phyloP scores from a whole-genome alignment of 139 green algal genomes.

The Diplosphaera chodatii region DNA sequence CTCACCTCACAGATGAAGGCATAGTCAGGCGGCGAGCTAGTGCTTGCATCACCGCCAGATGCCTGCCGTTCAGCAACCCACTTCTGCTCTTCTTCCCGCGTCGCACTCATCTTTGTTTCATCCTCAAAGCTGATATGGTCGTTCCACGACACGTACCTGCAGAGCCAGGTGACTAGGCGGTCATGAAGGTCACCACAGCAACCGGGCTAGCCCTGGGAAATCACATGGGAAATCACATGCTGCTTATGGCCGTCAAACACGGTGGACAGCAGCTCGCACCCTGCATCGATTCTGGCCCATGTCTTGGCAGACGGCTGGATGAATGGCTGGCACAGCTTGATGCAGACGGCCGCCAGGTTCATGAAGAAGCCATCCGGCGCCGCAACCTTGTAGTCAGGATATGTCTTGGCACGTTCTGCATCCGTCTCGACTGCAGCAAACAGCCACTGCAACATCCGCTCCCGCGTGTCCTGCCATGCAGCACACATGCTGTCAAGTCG shows the following conservation, averaged over 20 bases:
- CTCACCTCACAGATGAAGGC: conserved; percentile 90
- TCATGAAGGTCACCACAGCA: no score
- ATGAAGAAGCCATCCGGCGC: conserved; percentile 74
- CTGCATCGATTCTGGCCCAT: conserved; percentile 43
- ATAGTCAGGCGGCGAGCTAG: conserved; percentile 30
- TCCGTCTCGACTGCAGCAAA: conserved; percentile 62
- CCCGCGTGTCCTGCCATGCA: conserved; percentile 57
- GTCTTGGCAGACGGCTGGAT: conserved; percentile 59
- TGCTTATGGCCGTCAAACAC: no score
- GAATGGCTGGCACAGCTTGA: conserved; percentile 84
- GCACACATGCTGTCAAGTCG: no score
- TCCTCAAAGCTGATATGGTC: conserved; percentile 12
- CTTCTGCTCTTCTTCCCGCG: conserved; percentile 33
- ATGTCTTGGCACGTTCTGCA: conserved; percentile 80
- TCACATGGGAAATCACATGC: no score
- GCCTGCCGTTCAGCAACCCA: conserved; percentile 30
- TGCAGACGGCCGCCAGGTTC: conserved; percentile 73
- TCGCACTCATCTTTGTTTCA: conserved; percentile 58
- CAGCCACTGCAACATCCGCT: conserved; percentile 73
- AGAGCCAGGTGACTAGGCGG: no score
- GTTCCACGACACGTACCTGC: conserved; percentile 20
- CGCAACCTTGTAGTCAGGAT: conserved; percentile 43
- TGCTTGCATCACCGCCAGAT: neutral
- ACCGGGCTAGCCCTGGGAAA: no score
- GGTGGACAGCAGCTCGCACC: no score